Percentiles rank a stretch among this genome's conserved stretches.
Conservation (phyloP, 441 rosid genomes). For the Syzygium syzygioides region DNA sequence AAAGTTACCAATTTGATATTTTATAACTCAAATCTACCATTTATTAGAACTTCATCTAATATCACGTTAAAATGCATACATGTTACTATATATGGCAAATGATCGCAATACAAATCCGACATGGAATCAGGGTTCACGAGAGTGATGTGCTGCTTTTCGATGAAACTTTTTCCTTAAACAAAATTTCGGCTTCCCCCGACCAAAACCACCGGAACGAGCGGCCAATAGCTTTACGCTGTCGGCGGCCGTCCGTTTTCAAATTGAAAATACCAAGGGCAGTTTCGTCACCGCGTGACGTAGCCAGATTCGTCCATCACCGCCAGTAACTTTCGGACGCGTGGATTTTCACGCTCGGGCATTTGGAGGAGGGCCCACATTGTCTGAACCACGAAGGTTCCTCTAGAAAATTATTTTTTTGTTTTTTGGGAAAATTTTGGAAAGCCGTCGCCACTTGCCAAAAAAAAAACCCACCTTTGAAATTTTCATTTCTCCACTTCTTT, state of each 20-base stretch:
- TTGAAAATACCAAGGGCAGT: not conserved
- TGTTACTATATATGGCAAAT: accelerated
- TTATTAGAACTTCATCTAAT: not conserved
- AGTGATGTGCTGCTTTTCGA: not conserved
- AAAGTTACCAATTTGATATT: not conserved
- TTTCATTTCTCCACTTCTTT: not conserved
- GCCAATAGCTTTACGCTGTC: not conserved
- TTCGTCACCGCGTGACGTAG: not conserved
- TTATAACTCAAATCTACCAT: not conserved
- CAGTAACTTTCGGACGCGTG: not conserved
- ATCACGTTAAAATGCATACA: not conserved
- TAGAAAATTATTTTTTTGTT: too few species aligned
- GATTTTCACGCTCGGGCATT: not conserved
- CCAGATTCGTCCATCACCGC: not conserved
- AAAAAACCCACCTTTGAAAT: not conserved
- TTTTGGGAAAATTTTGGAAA: too few species aligned
- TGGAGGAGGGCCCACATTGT: not conserved
- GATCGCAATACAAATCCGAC: accelerated
- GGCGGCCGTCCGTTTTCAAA: not conserved
- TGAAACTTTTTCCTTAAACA: not conserved
- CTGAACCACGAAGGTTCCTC: too few species aligned
- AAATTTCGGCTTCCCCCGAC: not conserved
- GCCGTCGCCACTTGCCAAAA: too few species aligned
- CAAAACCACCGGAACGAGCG: not conserved
- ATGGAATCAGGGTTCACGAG: not conserved